Base-by-base conservation (phyloP, 2,329 filamentous ascomycete genomes). In the Akanthomyces muscarius region DNA sequence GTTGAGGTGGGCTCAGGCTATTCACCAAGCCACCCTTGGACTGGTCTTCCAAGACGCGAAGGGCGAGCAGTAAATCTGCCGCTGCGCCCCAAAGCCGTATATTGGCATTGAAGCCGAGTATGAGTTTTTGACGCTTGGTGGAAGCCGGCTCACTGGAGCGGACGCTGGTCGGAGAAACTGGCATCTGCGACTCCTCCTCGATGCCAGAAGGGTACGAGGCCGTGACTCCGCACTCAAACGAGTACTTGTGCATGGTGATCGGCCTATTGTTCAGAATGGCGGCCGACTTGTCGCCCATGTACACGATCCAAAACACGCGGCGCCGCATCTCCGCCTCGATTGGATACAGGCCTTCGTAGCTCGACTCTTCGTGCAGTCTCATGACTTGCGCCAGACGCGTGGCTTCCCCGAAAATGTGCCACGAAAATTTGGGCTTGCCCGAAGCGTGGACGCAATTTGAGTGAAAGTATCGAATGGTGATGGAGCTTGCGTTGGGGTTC, bases 351-450 rank as follows among this genome's bases (percentile, higher is more conserved):
- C 70, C 72, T n/a, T 74, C 69, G 0, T 76, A 64, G 0, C 77
- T 75, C 0, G 70, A 68, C 64, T 80, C 77, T 4, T 79, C 73
- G 50, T 80, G 73, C 33, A 80, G 66, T 16, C 76, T 71, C 77
- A 80, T 79, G 1, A 74, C 73, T 64, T 80, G 77, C 0, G 73
- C 75, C 5, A 80, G 71, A 1, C 77, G 70, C 4, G 74, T 74
- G 1, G 77, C 78, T 63, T 80, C 77, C 1, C 78, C 77, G 65
- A 80, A 77, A 1, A 80, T 76, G 54, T 79, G 76, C 76, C 78
- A 80, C 5, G 78, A 79, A 23, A 77, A 73, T 30, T 75, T 73
- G 4, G 76, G 76, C 47, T 77, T 78, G 0, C 77, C 78, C 0
- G 75, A 70, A 1, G 76, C 76, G 53, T 80, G 78, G 2, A 80